Percentiles rank a stretch among this genome's conserved stretches.
These are phyloP conservation scores for Castanopsis chinensis DNA, from an alignment of 306 rosid species.

Conservation along the genomic window DNA sequence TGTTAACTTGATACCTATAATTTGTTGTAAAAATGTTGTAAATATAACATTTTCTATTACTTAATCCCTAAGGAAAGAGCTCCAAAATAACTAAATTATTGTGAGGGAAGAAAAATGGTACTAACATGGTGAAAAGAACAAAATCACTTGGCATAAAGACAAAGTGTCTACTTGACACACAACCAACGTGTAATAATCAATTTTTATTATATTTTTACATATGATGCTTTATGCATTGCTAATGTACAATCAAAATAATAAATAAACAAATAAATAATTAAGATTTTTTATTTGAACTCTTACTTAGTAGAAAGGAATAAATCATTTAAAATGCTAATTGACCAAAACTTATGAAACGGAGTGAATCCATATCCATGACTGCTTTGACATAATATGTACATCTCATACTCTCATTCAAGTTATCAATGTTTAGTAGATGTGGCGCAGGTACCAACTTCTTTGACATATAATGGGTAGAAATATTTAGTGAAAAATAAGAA, in stretches of 20 bases:
- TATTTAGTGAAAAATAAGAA: neutral
- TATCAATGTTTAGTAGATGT: neutral
- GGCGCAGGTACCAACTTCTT: neutral
- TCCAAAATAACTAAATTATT: too few relatives aligned
- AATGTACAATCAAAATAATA: neutral
- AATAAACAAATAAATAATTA: neutral
- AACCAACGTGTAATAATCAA: too few relatives aligned
- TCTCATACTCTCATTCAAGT: conserved; percentile 17
- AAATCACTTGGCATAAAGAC: neutral
- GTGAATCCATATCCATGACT: conserved; percentile 3
- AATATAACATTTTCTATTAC: too few relatives aligned
- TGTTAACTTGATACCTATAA: too few relatives aligned
- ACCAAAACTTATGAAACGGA: conserved; percentile 2
- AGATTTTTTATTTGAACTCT: neutral
- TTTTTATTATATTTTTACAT: too few relatives aligned
- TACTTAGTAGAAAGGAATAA: neutral
- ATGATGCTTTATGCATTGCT: neutral
- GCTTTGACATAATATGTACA: conserved; percentile 34
- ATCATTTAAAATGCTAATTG: neutral
- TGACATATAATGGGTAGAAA: conserved; percentile 4
- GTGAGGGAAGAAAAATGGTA: too few relatives aligned
- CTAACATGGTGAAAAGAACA: too few relatives aligned
- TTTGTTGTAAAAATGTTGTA: too few relatives aligned
- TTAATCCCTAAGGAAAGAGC: too few relatives aligned
- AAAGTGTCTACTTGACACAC: too few relatives aligned